Conservation (phyloP, 1,284 basidiomycete genomes). For the Cutaneotrichosporon curvatum region DNA sequence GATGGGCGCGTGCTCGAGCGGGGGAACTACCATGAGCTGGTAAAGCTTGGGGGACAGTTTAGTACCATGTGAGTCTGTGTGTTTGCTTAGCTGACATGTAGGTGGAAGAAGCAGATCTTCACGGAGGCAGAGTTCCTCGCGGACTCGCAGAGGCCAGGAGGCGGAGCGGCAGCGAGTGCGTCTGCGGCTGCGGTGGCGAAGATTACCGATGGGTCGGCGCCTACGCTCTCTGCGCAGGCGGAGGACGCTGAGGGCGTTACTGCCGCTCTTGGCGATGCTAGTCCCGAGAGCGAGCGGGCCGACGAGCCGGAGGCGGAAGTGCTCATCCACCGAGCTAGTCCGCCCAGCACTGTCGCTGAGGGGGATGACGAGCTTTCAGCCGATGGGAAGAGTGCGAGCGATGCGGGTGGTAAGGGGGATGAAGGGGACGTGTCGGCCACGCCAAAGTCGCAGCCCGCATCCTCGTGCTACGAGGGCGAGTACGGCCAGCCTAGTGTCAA, state of each 20-base stretch:
- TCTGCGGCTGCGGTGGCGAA: not conserved
- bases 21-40: constrained; percentile 75
- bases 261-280: no score
- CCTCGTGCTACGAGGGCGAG: no score
- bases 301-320: not conserved
- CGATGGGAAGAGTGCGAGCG: no score
- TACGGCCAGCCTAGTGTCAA: no score
- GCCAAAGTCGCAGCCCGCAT: no score
- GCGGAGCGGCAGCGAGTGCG: no score
- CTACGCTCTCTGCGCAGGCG: not conserved
- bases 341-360: constrained; percentile 13
- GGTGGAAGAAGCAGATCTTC: constrained; percentile 45
- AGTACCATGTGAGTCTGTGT: constrained; percentile 31
- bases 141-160: constrained; percentile 8
- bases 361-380: constrained; percentile 1
- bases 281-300: not conserved
- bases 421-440: no score
- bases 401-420: no score
- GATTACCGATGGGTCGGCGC: not conserved
- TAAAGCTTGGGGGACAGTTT: constrained; percentile 52
- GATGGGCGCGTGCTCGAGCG: constrained; percentile 78
- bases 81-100: constrained; percentile 15
- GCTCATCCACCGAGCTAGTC: constrained; percentile 5
- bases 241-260: not conserved
- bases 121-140: constrained; percentile 39